phyloP scores from a whole-genome alignment of 495 filamentous ascomycete genomes.

The Oleoguttula mirabilis region DNA sequence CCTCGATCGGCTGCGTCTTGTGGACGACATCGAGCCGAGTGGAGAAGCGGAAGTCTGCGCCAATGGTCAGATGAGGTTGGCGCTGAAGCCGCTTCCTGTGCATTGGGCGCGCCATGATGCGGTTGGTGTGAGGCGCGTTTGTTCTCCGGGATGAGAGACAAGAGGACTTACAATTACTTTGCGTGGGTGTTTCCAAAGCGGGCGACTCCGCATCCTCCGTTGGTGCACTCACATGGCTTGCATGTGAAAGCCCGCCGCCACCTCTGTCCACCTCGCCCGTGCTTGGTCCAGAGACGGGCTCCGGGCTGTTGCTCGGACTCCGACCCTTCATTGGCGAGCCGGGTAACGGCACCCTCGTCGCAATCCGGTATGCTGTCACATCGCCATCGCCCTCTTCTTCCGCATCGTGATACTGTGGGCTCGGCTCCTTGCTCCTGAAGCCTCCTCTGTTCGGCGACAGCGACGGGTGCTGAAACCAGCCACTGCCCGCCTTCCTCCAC shows the following conservation, averaged over 20 bases:
- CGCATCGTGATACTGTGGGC: constrained; percentile 43
- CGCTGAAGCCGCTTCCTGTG: constrained; percentile 27
- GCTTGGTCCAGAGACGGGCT: constrained; percentile 13
- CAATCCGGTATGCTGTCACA: constrained; percentile 35
- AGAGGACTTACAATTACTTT: constrained; percentile 20
- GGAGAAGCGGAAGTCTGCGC: constrained; percentile 71
- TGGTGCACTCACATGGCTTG: constrained; percentile 6
- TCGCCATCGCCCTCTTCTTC: constrained; percentile 43
- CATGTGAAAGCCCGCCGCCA: constrained; percentile 1
- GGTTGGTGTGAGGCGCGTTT: not conserved
- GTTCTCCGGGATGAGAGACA: not conserved
- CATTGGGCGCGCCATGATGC: constrained; percentile 6
- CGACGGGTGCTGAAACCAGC: constrained; percentile 51
- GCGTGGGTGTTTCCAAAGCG: constrained; percentile 5
- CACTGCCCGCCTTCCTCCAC: constrained; percentile 42
- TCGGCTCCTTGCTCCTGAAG: constrained; percentile 33
- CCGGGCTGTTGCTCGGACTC: constrained; percentile 26
- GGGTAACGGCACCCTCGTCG: constrained; percentile 42
- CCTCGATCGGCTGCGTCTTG: constrained; percentile 70
- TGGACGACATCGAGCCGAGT: constrained; percentile 78
- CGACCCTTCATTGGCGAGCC: constrained; percentile 42
- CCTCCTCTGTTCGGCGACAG: constrained; percentile 27
- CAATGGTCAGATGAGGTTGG: constrained; percentile 33
- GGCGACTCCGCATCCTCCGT: not conserved
- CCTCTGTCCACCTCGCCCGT: constrained; percentile 14